Conservation (phyloP, 768 basidiomycete genomes). For the Suillus plorans region DNA sequence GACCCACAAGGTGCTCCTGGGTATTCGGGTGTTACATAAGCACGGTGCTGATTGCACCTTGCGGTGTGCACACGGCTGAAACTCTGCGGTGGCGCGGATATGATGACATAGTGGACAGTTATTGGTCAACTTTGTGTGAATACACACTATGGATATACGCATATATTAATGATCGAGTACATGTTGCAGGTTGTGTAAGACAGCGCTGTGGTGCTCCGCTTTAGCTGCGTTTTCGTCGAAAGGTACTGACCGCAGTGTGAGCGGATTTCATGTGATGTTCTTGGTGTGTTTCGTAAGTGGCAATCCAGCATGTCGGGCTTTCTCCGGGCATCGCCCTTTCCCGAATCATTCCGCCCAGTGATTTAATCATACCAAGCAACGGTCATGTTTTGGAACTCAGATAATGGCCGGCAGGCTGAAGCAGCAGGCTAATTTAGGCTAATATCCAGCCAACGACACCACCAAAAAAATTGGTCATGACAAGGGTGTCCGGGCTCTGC, state of each 20-base stretch:
- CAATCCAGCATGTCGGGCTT: not conserved
- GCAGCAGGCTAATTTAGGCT: no score
- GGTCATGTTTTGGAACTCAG: no score
- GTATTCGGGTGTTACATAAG: conserved; percentile 16
- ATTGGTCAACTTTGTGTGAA: not conserved
- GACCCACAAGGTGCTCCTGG: conserved; percentile 16
- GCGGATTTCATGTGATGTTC: not conserved
- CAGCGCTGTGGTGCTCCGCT: not conserved
- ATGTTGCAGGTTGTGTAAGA: not conserved
- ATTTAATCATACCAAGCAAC: no score
- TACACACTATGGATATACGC: conserved; percentile 1
- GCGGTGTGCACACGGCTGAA: not conserved
- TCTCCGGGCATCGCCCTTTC: not conserved
- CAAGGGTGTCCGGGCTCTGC: no score
- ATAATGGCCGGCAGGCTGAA: no score
- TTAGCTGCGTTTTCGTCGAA: not conserved
- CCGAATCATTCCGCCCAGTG: not conserved
- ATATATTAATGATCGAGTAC: not conserved
- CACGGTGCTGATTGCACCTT: not conserved
- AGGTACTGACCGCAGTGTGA: not conserved
- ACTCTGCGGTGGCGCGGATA: not conserved
- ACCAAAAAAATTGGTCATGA: no score
- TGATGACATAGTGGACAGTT: not conserved
- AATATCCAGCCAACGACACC: no score
- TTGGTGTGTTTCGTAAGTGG: not conserved